phyloP scores from a whole-genome alignment of 140 eudicot species.

The Senecio squalidus region DNA sequence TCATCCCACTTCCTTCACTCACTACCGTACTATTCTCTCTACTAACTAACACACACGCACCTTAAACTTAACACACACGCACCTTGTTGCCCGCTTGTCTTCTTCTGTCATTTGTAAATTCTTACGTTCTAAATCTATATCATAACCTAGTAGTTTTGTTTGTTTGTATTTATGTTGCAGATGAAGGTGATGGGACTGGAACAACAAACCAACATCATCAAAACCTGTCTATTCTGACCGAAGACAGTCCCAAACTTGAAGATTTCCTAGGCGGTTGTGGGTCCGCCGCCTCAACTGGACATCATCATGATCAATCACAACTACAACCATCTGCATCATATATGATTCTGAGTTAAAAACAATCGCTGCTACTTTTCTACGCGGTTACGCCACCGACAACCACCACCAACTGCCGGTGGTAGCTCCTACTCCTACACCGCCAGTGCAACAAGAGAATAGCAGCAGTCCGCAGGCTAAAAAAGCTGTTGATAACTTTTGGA shows the following conservation, averaged over 20 bases:
- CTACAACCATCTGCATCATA: conserved; percentile 3
- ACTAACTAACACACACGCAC: background rate
- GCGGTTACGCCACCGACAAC: conserved; percentile 28
- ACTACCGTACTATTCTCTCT: conserved; percentile 25
- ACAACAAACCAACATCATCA: conserved; percentile 14
- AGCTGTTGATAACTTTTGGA: conserved; percentile 58
- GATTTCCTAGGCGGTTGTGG: conserved; percentile 50
- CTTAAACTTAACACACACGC: background rate
- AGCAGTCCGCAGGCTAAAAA: conserved; percentile 40
- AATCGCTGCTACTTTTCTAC: conserved; percentile 37
- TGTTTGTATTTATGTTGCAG: too few relatives aligned
- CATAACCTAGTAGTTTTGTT: too few relatives aligned
- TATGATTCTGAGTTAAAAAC: conserved; percentile 47
- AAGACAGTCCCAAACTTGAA: conserved; percentile 55
- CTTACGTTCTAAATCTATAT: too few relatives aligned
- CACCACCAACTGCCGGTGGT: conserved; percentile 17
- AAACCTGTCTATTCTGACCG: conserved; percentile 26
- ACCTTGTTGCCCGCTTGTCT: too few relatives aligned
- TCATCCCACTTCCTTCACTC: conserved; percentile 19
- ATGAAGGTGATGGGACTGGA: conserved; percentile 20
- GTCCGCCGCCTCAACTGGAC: conserved; percentile 25
- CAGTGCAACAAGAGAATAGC: conserved; percentile 3
- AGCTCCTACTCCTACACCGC: conserved; percentile 20
- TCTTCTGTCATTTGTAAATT: too few relatives aligned
- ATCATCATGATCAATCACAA: conserved; percentile 9